Conservation (phyloP, 305 asterid genomes). For the Solanum chacoense region DNA sequence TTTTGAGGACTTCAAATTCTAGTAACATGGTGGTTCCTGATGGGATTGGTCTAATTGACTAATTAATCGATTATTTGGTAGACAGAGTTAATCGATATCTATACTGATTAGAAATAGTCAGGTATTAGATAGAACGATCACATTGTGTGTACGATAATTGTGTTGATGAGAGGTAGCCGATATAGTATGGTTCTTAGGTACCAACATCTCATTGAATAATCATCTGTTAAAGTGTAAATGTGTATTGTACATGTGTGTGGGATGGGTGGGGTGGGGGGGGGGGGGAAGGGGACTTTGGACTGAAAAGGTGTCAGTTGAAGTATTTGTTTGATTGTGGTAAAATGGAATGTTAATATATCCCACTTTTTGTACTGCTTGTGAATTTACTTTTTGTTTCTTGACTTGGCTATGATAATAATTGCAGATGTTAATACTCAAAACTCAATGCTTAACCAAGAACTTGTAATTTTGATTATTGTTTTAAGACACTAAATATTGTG, state of each 20-base stretch:
- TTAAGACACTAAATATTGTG: background rate
- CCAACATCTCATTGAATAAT: background rate
- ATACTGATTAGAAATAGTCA: background rate
- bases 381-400: background rate
- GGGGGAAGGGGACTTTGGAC: background rate
- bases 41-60: constrained; percentile 32
- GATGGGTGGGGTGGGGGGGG: background rate
- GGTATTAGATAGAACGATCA: background rate
- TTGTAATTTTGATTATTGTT: background rate
- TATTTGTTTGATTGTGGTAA: background rate
- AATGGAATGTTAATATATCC: background rate
- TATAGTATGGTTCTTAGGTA: background rate
- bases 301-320: background rate
- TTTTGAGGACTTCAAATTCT: constrained; percentile 45
- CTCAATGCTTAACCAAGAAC: background rate
- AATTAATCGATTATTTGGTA: background rate
- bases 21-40: constrained; percentile 67
- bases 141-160: background rate
- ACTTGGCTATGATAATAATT: background rate
- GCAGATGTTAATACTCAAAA: background rate
- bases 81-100: background rate
- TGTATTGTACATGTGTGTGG: background rate
- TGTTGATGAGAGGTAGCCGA: background rate
- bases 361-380: background rate
- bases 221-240: background rate